A percentile compares a stretch with the other conserved stretches of the same genome.
Evolutionary conservation across 495 filamentous ascomycete genomes (phyloP).

Genomic region (Jackrogersella minutella): DNA sequence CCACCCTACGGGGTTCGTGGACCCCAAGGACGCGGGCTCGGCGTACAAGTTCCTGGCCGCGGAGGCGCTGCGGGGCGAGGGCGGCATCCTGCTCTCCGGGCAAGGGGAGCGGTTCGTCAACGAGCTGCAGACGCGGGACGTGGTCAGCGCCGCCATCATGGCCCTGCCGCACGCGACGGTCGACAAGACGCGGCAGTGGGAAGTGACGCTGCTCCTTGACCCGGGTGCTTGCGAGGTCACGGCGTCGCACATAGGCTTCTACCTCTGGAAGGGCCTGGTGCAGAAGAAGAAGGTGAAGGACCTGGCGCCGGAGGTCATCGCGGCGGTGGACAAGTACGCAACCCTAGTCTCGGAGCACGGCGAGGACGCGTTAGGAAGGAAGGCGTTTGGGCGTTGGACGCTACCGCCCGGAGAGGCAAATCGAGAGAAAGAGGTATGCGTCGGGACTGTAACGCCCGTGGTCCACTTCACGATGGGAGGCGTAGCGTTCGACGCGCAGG

Average conservation of each 20-base stretch:
- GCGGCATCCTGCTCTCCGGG: slow-evolving; percentile 58
- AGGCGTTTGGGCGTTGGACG: slow-evolving; percentile 63
- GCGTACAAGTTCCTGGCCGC: slow-evolving; percentile 67
- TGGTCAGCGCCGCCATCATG: slow-evolving; percentile 59
- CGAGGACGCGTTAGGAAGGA: slow-evolving; percentile 54
- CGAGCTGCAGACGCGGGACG: slow-evolving; percentile 63
- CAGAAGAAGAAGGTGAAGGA: slow-evolving; percentile 59
- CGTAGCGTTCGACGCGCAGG: slow-evolving; percentile 55
- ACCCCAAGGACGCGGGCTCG: slow-evolving; percentile 57
- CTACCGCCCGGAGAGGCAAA: slow-evolving; percentile 48
- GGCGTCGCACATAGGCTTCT: slow-evolving; percentile 64
- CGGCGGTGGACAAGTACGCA: slow-evolving; percentile 58
- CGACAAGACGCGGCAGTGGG: slow-evolving; percentile 55
- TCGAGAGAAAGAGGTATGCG: slow-evolving; percentile 58
- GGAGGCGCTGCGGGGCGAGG: slow-evolving; percentile 66
- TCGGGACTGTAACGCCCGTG: slow-evolving; percentile 66
- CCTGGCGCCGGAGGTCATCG: slow-evolving; percentile 49
- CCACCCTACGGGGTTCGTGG: slow-evolving; percentile 76
- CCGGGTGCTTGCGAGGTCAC: slow-evolving; percentile 61
- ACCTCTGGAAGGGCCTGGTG: slow-evolving; percentile 65
- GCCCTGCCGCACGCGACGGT: slow-evolving; percentile 37
- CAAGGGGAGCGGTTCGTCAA: slow-evolving; percentile 62
- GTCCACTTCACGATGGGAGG: slow-evolving; percentile 70
- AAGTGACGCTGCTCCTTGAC: slow-evolving; percentile 63
- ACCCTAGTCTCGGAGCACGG: slow-evolving; percentile 41